Conservation (phyloP, 768 basidiomycete genomes). For the Cystoderma amianthinum region DNA sequence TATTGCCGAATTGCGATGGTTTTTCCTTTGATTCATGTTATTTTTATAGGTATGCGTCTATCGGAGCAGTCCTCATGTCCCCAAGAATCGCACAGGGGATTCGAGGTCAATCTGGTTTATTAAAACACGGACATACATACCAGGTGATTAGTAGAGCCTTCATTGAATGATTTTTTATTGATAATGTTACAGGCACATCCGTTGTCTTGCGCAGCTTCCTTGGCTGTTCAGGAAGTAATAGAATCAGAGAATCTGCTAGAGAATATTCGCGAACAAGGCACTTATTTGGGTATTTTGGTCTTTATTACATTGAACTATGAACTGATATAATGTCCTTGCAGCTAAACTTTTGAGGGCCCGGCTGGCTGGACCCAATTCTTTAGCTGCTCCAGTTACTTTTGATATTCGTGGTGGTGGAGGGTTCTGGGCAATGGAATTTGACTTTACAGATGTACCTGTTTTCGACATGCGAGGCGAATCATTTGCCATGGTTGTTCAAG, state of each 20-base stretch:
- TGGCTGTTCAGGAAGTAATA: constrained; percentile 78
- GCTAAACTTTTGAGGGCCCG: constrained; percentile 45
- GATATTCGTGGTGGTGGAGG: constrained; percentile 81
- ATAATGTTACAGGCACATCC: constrained; percentile 50
- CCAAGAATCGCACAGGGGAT: constrained; percentile 67
- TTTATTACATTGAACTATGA: not conserved
- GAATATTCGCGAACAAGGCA: constrained; percentile 54
- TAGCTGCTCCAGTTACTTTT: constrained; percentile 60
- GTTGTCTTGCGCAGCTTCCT: constrained; percentile 67
- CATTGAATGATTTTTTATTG: not conserved
- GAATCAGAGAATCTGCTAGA: constrained; percentile 61
- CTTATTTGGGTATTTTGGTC: constrained; percentile 38
- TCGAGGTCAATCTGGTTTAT: constrained; percentile 57
- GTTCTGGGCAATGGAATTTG: constrained; percentile 84
- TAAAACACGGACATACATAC: constrained; percentile 86
- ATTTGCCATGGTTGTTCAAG: constrained; percentile 70
- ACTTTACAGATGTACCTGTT: constrained; percentile 44
- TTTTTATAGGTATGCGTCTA: constrained; percentile 61
- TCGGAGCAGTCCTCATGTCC: constrained; percentile 77
- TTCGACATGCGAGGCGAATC: constrained; percentile 42
- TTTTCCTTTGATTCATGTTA: not conserved
- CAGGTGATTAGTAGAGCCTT: constrained; percentile 34
- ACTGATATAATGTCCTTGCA: constrained; percentile 8
- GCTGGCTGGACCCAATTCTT: constrained; percentile 46
- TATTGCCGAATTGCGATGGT: not conserved